phyloP scores from a whole-genome alignment of 2,329 filamentous ascomycete genomes.

The Colletotrichum orchidophilum region DNA sequence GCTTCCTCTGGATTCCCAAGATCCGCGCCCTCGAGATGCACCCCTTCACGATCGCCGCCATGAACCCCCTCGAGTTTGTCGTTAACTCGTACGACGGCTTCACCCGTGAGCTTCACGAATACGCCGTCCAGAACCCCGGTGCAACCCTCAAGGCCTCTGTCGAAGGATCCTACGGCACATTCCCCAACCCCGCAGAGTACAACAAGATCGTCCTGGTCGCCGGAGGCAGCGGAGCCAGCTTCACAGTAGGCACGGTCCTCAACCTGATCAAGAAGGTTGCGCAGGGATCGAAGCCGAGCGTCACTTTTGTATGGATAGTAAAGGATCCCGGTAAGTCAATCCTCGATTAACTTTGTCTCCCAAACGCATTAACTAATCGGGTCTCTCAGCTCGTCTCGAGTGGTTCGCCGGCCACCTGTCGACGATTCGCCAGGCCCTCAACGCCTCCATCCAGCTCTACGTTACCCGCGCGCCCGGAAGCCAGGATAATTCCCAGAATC shows the following conservation, averaged over 20 bases:
- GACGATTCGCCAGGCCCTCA: slow-evolving; percentile 41
- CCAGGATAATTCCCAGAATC: background rate
- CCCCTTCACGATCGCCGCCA: slow-evolving; percentile 69
- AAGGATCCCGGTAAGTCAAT: slow-evolving; percentile 46
- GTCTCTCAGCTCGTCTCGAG: slow-evolving; percentile 43
- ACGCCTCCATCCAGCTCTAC: slow-evolving; percentile 45
- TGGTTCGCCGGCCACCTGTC: slow-evolving; percentile 50
- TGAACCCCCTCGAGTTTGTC: slow-evolving; percentile 65
- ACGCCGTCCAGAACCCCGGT: slow-evolving; percentile 54
- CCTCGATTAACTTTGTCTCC: background rate
- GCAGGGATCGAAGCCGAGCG: slow-evolving; percentile 36
- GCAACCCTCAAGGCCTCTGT: slow-evolving; percentile 55
- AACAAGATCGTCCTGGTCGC: slow-evolving; percentile 38
- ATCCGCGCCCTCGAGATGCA: slow-evolving; percentile 68
- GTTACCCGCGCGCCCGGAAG: slow-evolving; percentile 41
- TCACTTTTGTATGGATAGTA: slow-evolving; percentile 53
- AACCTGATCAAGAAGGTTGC: slow-evolving; percentile 44
- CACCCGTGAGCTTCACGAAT: slow-evolving; percentile 58
- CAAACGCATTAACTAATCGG: slow-evolving; percentile 14
- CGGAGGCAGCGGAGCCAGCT: slow-evolving; percentile 67
- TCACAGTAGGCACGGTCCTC: slow-evolving; percentile 54
- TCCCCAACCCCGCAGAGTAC: slow-evolving; percentile 52
- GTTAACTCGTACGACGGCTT: slow-evolving; percentile 66
- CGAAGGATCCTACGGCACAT: slow-evolving; percentile 64
- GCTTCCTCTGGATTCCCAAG: slow-evolving; percentile 70